These are phyloP conservation scores for Puccinia polysora DNA, from an alignment of 1,284 basidiomycete species.

Conservation along the genomic window DNA sequence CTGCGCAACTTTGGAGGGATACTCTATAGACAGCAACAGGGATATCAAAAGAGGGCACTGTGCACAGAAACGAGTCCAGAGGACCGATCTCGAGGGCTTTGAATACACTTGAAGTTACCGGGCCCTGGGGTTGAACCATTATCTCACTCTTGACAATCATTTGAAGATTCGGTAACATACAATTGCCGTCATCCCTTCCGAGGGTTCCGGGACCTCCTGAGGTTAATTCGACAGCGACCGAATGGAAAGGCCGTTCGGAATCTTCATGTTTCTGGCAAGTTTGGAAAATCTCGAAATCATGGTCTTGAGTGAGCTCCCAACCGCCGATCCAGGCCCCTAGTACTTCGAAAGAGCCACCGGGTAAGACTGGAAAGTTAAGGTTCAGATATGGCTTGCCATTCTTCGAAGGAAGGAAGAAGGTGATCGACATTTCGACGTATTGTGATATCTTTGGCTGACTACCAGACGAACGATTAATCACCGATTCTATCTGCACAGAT, in stretches of 20 bases:
- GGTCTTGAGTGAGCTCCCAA: slow-evolving; percentile 8
- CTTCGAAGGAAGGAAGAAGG: slow-evolving; percentile 10
- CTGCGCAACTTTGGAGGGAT: neutral
- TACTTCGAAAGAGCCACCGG: neutral
- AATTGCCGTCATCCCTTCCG: neutral
- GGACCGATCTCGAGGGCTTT: no score
- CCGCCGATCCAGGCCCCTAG: slow-evolving; percentile 19
- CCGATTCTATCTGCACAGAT: slow-evolving; percentile 19
- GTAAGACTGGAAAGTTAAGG: neutral
- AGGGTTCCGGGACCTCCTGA: no score
- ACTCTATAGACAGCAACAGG: slow-evolving; percentile 20
- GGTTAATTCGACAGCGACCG: no score
- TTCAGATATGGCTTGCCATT: neutral
- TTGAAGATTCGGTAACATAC: neutral
- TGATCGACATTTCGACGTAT: slow-evolving; percentile 19
- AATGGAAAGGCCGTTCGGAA: no score
- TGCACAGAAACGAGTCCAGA: neutral
- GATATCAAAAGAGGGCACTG: slow-evolving; percentile 5
- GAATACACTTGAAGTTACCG: neutral
- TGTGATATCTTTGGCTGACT: neutral
- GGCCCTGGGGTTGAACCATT: neutral
- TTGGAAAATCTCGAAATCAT: slow-evolving; percentile 16
- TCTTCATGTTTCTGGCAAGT: no score
- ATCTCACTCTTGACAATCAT: neutral
- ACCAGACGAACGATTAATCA: slow-evolving; percentile 10